Percentiles rank a stretch among this genome's conserved stretches.
These are phyloP conservation scores for Coemansia sp. DNA, from an alignment of 192 early-diverging fungal species.

Conservation along the genomic window DNA sequence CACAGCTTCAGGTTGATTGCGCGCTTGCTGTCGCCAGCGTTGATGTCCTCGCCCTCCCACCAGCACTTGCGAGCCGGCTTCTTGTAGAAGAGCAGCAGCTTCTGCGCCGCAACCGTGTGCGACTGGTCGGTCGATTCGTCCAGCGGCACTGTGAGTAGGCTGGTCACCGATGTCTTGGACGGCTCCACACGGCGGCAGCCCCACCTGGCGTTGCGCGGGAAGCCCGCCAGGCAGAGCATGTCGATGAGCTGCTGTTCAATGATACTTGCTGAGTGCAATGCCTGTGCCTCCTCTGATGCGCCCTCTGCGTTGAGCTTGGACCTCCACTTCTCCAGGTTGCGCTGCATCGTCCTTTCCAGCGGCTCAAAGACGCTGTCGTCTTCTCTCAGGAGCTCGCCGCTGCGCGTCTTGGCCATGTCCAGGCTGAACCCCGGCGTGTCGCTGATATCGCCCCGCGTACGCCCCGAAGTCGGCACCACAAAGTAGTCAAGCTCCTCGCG, in stretches of 20 bases:
- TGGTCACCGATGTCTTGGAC: conserved; percentile 58
- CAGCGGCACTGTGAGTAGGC: conserved; percentile 62
- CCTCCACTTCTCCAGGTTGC: conserved; percentile 43
- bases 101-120: conserved; percentile 69
- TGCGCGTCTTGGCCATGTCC: conserved; percentile 54
- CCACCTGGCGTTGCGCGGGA: conserved; percentile 65
- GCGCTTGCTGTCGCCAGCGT: conserved; percentile 51
- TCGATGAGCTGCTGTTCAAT: conserved; percentile 75
- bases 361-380: conserved; percentile 70
- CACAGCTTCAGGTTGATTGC: conserved; percentile 60
- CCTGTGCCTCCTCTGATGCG: conserved; percentile 37
- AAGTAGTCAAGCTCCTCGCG: conserved; percentile 78
- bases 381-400: conserved; percentile 57
- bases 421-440: conserved; percentile 39
- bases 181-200: conserved; percentile 69
- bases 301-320: conserved; percentile 36
- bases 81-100: conserved; percentile 70
- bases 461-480: conserved; percentile 46
- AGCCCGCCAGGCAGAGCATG: conserved; percentile 74
- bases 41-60: conserved; percentile 73
- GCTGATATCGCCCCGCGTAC: conserved; percentile 40
- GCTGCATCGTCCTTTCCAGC: conserved; percentile 66
- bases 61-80: conserved; percentile 82
- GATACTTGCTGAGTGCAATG: conserved; percentile 34
- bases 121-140: conserved; percentile 62